Evolutionary conservation across 495 filamentous ascomycete genomes (phyloP).

Genomic region (Aspergillus haitiensis): DNA sequence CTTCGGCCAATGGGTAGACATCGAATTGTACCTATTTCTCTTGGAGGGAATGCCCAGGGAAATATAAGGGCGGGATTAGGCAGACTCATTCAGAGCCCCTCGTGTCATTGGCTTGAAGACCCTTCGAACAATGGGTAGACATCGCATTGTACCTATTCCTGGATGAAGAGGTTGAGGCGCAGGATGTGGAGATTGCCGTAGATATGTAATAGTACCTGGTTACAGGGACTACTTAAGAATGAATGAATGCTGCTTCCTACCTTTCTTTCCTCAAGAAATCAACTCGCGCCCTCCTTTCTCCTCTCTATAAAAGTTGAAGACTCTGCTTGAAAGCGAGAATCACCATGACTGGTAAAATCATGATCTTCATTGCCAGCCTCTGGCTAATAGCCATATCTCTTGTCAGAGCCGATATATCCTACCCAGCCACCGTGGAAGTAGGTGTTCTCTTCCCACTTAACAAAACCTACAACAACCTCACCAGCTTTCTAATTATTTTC

Average conservation of each 20-base stretch:
- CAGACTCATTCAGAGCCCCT: too few relatives aligned
- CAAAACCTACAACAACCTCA: neutral
- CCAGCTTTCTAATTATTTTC: neutral
- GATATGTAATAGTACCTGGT: too few relatives aligned
- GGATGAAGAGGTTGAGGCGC: too few relatives aligned
- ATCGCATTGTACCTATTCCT: too few relatives aligned
- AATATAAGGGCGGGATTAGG: neutral
- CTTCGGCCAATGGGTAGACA: too few relatives aligned
- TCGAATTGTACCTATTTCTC: too few relatives aligned
- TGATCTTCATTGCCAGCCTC: neutral
- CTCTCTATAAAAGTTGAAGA: too few relatives aligned
- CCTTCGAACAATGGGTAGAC: too few relatives aligned
- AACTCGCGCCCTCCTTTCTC: neutral
- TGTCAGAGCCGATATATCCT: neutral
- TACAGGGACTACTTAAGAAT: neutral
- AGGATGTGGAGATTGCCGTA: too few relatives aligned
- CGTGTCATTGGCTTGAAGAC: too few relatives aligned
- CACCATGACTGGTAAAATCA: neutral
- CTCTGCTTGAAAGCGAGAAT: too few relatives aligned
- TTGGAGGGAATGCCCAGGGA: slow-evolving; percentile 1
- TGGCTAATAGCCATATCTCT: neutral
- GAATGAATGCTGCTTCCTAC: neutral
- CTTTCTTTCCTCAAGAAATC: neutral
- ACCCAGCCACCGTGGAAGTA: neutral
- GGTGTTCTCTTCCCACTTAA: neutral